Percentiles rank a stretch among this genome's conserved stretches.
These are phyloP conservation scores for Boletus rubescentipes DNA, from an alignment of 768 basidiomycete genomes.

Conservation along the genomic window DNA sequence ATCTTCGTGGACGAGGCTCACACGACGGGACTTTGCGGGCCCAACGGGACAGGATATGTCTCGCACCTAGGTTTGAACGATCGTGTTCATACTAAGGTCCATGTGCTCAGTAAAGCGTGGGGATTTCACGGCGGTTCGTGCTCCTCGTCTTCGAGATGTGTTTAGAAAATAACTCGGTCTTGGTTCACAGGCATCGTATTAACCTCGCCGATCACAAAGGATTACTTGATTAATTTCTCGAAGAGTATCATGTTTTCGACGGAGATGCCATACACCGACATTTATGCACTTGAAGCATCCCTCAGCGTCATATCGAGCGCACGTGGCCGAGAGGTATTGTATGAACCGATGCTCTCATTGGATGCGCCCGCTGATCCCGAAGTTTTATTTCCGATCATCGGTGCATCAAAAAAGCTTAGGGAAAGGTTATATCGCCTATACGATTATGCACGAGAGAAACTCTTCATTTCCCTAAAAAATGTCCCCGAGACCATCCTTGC, in stretches of 20 bases:
- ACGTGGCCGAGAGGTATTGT: slow-evolving; percentile 18
- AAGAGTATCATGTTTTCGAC: slow-evolving; percentile 25
- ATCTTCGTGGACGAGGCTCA: slow-evolving; percentile 61
- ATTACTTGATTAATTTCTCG: slow-evolving; percentile 22
- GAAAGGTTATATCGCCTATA: slow-evolving; percentile 1
- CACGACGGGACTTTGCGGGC: slow-evolving; percentile 53
- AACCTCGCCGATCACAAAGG: slow-evolving; percentile 16
- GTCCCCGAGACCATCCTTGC: slow-evolving; percentile 10
- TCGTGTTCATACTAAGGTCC: slow-evolving; percentile 45
- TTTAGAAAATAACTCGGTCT: neutral
- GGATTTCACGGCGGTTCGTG: slow-evolving; percentile 21
- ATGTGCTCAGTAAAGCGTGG: slow-evolving; percentile 50
- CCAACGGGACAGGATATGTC: slow-evolving; percentile 43
- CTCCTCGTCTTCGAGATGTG: too few species aligned
- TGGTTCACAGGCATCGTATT: slow-evolving; percentile 16
- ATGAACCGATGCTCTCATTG: neutral
- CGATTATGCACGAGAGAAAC: slow-evolving; percentile 12
- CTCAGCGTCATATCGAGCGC: slow-evolving; percentile 25
- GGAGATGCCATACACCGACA: slow-evolving; percentile 18
- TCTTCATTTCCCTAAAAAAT: neutral
- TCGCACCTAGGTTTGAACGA: slow-evolving; percentile 41
- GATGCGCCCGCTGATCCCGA: neutral
- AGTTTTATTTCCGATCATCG: neutral
- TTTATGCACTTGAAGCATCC: slow-evolving; percentile 42
- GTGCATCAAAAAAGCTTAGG: slow-evolving; percentile 16